Conservation (phyloP, 257 asterid species). For the Thymus quinquecostatus region DNA sequence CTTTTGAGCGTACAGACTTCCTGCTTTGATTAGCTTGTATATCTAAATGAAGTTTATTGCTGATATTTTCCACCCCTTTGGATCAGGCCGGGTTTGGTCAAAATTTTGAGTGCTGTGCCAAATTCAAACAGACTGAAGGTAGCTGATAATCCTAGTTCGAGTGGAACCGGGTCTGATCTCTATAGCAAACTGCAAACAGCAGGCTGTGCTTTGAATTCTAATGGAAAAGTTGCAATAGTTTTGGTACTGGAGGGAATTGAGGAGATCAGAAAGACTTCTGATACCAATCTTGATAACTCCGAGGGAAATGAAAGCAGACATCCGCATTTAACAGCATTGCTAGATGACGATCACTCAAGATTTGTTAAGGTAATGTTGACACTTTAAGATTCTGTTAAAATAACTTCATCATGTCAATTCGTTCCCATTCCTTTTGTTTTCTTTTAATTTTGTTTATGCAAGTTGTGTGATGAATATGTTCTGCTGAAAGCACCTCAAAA, state of each 20-base stretch:
- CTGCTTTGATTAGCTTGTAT: background rate
- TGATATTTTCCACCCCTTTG: conserved; percentile 24
- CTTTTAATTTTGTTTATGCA: background rate
- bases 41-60: background rate
- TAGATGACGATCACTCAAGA: conserved; percentile 49
- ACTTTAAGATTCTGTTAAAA: conserved; percentile 5
- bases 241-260: conserved; percentile 49
- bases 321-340: conserved; percentile 49
- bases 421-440: background rate
- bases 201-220: conserved; percentile 57
- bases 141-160: conserved; percentile 41
- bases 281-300: conserved; percentile 31
- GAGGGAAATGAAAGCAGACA: conserved; percentile 38
- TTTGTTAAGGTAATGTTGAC: conserved; percentile 54
- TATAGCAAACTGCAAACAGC: conserved; percentile 48
- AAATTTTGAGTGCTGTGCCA: conserved; percentile 50
- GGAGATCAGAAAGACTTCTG: conserved; percentile 34
- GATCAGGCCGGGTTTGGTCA: conserved; percentile 46
- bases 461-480: background rate
- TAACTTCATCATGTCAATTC: background rate
- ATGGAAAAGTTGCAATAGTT: conserved; percentile 72
- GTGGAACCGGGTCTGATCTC: conserved; percentile 41
- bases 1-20: background rate
- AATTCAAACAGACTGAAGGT: conserved; percentile 45
- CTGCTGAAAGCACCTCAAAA: conserved; percentile 21